These are phyloP conservation scores for Pulveroboletus sp. DNA, from an alignment of 1,284 basidiomycete genomes.

Conservation along the genomic window DNA sequence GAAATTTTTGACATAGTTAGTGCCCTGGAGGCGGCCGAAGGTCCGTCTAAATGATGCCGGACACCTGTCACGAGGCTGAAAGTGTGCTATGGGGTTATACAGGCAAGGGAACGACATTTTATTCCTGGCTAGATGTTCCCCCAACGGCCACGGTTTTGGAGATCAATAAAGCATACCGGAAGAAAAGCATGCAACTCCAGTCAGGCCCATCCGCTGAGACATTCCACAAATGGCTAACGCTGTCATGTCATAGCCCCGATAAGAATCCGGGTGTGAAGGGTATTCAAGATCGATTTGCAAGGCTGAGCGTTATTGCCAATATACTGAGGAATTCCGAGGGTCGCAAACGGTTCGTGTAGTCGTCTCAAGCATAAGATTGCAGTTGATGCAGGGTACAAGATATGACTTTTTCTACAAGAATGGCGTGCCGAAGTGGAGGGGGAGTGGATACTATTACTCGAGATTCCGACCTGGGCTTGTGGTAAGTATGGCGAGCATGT, in stretches of 20 bases:
- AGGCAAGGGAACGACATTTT: conserved; percentile 88
- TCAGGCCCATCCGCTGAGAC: conserved; percentile 37
- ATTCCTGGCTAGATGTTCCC: conserved; percentile 78
- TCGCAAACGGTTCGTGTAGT: conserved; percentile 63
- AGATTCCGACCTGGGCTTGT: conserved; percentile 88
- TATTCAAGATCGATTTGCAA: conserved; percentile 82
- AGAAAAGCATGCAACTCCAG: conserved; percentile 85
- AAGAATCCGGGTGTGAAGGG: conserved; percentile 85
- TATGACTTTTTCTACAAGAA: conserved; percentile 93
- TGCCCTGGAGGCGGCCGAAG: conserved; percentile 78
- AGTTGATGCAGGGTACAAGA: conserved; percentile 35
- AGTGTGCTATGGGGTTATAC: background rate
- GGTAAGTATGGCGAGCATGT: conserved; percentile 38
- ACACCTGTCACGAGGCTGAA: conserved; percentile 2
- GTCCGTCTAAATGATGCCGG: conserved; percentile 34
- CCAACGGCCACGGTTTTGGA: conserved; percentile 66
- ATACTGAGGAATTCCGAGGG: conserved; percentile 77
- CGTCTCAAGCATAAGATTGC: background rate
- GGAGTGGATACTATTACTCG: conserved; percentile 87
- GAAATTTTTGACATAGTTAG: conserved; percentile 96
- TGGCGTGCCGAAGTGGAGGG: conserved; percentile 86
- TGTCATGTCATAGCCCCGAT: conserved; percentile 63
- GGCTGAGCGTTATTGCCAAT: conserved; percentile 80
- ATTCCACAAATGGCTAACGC: conserved; percentile 10
- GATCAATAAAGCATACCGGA: conserved; percentile 86